These are phyloP conservation scores for Fusarium musae DNA, from an alignment of 2,329 filamentous ascomycete species.

Conservation along the genomic window DNA sequence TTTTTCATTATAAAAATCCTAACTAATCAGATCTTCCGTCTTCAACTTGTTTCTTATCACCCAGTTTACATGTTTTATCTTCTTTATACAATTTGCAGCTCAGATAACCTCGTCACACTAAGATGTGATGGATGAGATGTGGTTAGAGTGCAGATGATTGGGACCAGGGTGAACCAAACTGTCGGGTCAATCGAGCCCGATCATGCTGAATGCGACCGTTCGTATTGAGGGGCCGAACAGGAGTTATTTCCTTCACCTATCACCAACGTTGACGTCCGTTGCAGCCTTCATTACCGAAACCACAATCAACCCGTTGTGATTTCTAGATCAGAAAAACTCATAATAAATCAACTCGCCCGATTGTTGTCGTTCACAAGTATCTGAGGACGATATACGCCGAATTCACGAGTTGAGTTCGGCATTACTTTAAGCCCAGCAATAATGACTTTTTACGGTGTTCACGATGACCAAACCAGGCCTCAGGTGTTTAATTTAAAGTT, in stretches of 20 bases:
- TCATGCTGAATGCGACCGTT: neutral
- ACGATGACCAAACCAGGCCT: neutral
- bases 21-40: neutral
- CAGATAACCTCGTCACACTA: fast-evolving
- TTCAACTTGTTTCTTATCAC: neutral
- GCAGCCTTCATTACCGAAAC: neutral
- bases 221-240: too few species aligned
- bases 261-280: neutral
- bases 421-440: too few species aligned
- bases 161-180: neutral
- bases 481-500: neutral
- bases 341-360: fast-evolving
- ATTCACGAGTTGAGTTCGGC: neutral
- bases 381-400: neutral
- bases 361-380: too few species aligned
- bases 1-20: neutral
- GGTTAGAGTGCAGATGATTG: neutral
- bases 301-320: neutral
- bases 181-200: neutral
- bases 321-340: fast-evolving
- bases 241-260: too few species aligned
- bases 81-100: neutral
- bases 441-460: neutral
- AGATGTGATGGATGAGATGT: neutral
- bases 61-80: too few species aligned